Base-by-base conservation (phyloP, 352 stramenopile species). In the Globisporangium radiosum region DNA sequence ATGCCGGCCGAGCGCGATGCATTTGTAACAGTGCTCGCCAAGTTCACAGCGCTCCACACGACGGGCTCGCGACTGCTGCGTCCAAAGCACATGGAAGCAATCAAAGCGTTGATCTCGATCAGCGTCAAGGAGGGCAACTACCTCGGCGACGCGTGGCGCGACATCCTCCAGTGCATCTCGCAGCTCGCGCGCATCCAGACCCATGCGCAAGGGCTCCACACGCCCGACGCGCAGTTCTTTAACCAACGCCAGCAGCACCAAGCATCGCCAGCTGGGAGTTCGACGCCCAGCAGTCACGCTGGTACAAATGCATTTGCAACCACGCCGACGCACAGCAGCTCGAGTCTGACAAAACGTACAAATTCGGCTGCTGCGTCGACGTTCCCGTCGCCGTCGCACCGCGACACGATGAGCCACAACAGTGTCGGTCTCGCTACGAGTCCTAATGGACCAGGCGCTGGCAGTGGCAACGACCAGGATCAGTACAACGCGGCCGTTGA, bases 21-120 rank as follows among this genome's bases (percentile, higher is more conserved):
- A 14, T 98, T 98, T 59, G 88, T 99, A 39, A 98, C 97, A 42
- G 95, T 97, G 47, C 70, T 99, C 36, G 80, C 87, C 25, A 98
- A 98, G 63, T 99, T 99, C 65, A 99, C 96, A 0, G 90, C 92
- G 14, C 75, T 99, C 1, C 91, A 98, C 56, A 89, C 76, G 9
- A 96, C 92, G 1, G 88, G 94, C 10, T 96, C 95, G 5, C 76
- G 86, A 38, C 78, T 98, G 57, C 95, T 99, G 84, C 94, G 96
- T 17, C 81, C 83, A 14, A 99, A 99, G 76, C 97, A 99, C 73
- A 97, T 99, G 59, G 94, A 98, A 54, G 97, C 94, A 44, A 97
- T 99, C 69, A 92, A 97, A 58, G 95, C 97, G 48, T 75, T 99
- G 4, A 87, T 99, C 17, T 96, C 84, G 10, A 97, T 99, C 68